These are phyloP conservation scores for Talaromyces ruber DNA, from an alignment of 495 filamentous ascomycete genomes.

Conservation along the genomic window DNA sequence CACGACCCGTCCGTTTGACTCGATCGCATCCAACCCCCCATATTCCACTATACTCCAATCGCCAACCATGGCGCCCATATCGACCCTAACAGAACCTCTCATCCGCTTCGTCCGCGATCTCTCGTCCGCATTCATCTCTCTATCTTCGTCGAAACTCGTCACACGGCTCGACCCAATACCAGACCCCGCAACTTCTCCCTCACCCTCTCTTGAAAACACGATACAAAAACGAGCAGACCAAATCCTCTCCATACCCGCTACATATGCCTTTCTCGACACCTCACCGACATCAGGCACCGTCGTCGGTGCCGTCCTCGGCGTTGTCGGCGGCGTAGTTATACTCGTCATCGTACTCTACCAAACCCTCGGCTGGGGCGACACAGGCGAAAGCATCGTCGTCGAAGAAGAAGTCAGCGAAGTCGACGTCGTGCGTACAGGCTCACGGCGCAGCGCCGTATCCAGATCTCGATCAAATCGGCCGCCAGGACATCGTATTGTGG, in stretches of 20 bases:
- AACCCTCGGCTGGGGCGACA: conserved; percentile 46
- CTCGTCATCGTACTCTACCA: conserved; percentile 68
- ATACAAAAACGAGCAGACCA: conserved; percentile 12
- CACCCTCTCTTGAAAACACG: not conserved
- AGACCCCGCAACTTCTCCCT: not conserved
- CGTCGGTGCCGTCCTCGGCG: conserved; percentile 77
- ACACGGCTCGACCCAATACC: not conserved
- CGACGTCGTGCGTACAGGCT: conserved; percentile 15
- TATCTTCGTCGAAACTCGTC: not conserved
- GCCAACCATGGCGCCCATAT: conserved; percentile 4
- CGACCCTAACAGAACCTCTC: not conserved
- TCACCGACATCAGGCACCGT: conserved; percentile 63
- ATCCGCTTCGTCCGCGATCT: conserved; percentile 1
- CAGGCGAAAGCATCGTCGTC: conserved; percentile 14
- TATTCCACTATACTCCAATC: too few relatives aligned
- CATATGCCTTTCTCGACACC: conserved; percentile 52
- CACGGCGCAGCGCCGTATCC: conserved; percentile 10
- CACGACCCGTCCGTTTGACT: not conserved
- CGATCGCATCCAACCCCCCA: too few relatives aligned
- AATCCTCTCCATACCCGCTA: conserved; percentile 52
- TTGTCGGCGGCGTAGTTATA: conserved; percentile 74
- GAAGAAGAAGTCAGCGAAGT: conserved; percentile 7
- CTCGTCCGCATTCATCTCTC: not conserved
- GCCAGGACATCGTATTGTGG: conserved; percentile 19
- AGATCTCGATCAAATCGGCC: conserved; percentile 15